These are phyloP conservation scores for Rutstroemia sp. DNA, from an alignment of 2,329 filamentous ascomycete genomes.

Conservation along the genomic window DNA sequence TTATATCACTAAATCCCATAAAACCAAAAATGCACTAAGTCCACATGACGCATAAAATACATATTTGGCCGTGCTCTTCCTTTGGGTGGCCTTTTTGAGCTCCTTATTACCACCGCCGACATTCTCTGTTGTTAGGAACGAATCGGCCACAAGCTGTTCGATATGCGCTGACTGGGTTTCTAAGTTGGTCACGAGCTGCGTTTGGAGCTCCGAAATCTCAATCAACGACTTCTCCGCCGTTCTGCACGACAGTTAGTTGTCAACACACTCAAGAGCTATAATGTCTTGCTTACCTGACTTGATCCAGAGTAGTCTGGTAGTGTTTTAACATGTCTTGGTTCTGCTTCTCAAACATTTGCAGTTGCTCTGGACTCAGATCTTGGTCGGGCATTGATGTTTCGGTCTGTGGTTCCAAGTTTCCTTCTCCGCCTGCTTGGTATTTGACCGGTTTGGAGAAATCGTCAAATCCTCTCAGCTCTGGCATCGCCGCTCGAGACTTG, in stretches of 20 bases:
- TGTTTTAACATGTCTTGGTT: slow-evolving; percentile 90
- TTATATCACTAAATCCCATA: slow-evolving; percentile 67
- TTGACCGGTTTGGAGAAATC: slow-evolving; percentile 14
- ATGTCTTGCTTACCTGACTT: slow-evolving; percentile 65
- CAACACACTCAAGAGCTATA: background rate
- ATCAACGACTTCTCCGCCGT: slow-evolving; percentile 83
- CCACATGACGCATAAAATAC: slow-evolving; percentile 77
- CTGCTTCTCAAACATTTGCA: slow-evolving; percentile 88
- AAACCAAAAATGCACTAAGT: slow-evolving; percentile 64
- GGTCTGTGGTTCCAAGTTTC: slow-evolving; percentile 20
- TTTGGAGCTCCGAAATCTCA: slow-evolving; percentile 89
- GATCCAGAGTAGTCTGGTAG: slow-evolving; percentile 88
- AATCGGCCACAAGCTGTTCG: slow-evolving; percentile 79
- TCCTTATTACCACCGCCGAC: slow-evolving; percentile 85
- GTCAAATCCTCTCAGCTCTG: slow-evolving; percentile 24
- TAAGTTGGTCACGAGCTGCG: slow-evolving; percentile 78
- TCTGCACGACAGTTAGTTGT: slow-evolving; percentile 37
- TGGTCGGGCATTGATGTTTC: slow-evolving; percentile 19
- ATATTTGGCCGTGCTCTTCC: slow-evolving; percentile 64
- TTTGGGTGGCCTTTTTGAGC: slow-evolving; percentile 72
- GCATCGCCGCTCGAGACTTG: slow-evolving; percentile 44
- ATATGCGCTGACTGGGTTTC: slow-evolving; percentile 83
- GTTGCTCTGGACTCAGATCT: slow-evolving; percentile 70
- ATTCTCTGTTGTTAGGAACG: slow-evolving; percentile 74
- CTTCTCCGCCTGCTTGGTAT: slow-evolving; percentile 8